Evolutionary conservation across 768 basidiomycete species (phyloP), one percentile per base, ranked within the genome.

Genomic region (Hirschioporus abietinus): DNA sequence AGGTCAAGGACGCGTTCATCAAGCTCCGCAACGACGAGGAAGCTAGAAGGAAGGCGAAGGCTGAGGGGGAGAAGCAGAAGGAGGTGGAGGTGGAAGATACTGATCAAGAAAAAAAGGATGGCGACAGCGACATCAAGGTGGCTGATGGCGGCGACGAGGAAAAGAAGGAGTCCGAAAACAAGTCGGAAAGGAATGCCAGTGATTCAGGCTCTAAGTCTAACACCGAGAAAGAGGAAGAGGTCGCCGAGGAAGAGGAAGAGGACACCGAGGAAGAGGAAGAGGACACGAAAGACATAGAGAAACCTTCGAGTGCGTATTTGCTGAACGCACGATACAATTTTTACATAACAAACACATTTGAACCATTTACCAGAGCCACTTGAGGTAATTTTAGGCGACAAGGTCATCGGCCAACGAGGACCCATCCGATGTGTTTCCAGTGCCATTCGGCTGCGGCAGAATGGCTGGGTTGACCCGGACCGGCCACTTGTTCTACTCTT

Each of bases 391-490:
- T 17, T 61, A 25, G 60, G 60, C 17, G 17, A 25, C 60, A 61
- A 61, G 23, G 30, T 61, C 3, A 61, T 61, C 5, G 60, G 60
- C 9, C 60, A 61, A 24, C 24, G 30, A 61, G 60, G 60, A 24
- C 60, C 60, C 24, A 61, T 61, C 30, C 60, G 60, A 25, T 7
- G 25, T 23, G 60, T 61, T 23, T 25, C 60, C 30, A 25, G 25
- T 17, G 60, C 60, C 24, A 61, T 61, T 15, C 60, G 60, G 25
- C 23, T 61, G 25, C 60, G 60, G 15, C 6, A 61, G 23, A 61
- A 61, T 23, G 60, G 60, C 10, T 61, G 60, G 60, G 60, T 61
- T 5, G 60, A 34, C 23, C 60, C 60, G 25, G 60, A 61, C 30
- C 12, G 60, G 24, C 60, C 60, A 23, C 60, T 61, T 23, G 60